Base-by-base conservation (phyloP, 192 early-diverging fungal genomes). In the Linnemannia elongata region DNA sequence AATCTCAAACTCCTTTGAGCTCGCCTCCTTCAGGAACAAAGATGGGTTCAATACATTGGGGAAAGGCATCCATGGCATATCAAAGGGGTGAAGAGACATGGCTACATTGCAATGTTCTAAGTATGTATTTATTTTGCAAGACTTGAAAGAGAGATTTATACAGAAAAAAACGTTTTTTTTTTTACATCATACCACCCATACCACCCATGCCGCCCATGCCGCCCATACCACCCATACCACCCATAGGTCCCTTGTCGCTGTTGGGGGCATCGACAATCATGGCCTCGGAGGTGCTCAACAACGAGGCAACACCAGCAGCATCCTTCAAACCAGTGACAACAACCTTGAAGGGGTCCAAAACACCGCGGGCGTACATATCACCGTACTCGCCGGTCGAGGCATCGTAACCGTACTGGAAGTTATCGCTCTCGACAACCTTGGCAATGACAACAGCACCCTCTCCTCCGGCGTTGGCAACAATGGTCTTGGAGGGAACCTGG, bases 281-380 rank as follows among this genome's bases (percentile, higher is more conserved):
- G 91, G 96, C 97, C 91, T 99, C 99, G 38, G 98, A 97, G 42
- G 99, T 99, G 77, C 97, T 98, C 80, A 99, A 92, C 72, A 99
- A 93, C 82, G 96, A 97, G 63, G 99, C 98, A 87, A 99, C 98
- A 87, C 99, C 97, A 17, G 97, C 92, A 73, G 99, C 97, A 92
- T 99, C 98, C 78, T 99, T 95, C 69, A 99, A 91, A 36, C 97
- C 98, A 35, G 99, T 99, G 85, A 98, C 96, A 47, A 99, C 98
- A 66, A 99, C 99, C 95, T 99, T 99, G 92, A 97, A 94, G 49
- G 99, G 99, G 88, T 99, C 99, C 54, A 99, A 94, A 81, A 99
- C 97, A 83, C 99, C 99, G 89, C 93, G 94, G 89, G 97, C 93
- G 91, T 99, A 96, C 97, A 99, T 97, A 85, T 99, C 97, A 44